Evolutionary conservation across 495 filamentous ascomycete genomes (phyloP).

Genomic region (Lophiostoma macrostomum): DNA sequence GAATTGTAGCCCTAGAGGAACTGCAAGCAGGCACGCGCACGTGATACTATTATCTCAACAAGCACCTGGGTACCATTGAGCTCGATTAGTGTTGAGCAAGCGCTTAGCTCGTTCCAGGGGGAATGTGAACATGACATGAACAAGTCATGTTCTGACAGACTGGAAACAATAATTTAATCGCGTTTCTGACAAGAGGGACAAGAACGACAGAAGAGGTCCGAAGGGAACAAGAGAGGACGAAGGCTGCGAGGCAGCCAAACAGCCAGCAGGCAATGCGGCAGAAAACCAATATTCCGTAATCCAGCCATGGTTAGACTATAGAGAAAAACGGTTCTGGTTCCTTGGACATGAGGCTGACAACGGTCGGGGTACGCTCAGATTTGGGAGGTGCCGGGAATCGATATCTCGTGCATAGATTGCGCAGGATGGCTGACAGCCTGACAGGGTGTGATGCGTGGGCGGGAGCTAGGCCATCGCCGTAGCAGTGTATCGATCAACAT

Average conservation of each 20-base stretch:
- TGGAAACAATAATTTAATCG: neutral
- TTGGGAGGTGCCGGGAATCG: constrained; percentile 14
- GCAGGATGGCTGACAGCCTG: constrained; percentile 11
- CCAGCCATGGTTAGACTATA: constrained; percentile 5
- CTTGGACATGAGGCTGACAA: constrained; percentile 11
- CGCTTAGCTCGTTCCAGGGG: too few relatives aligned
- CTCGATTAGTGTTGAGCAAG: too few relatives aligned
- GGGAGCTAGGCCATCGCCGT: too few relatives aligned
- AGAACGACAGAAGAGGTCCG: neutral
- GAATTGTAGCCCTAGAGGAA: too few relatives aligned
- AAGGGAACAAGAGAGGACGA: neutral
- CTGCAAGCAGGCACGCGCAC: too few relatives aligned
- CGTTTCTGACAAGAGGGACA: neutral
- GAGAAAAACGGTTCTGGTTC: neutral
- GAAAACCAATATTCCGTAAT: constrained; percentile 9
- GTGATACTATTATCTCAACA: too few relatives aligned
- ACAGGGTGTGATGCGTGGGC: too few relatives aligned
- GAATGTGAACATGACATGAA: too few relatives aligned
- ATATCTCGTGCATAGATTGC: constrained; percentile 30
- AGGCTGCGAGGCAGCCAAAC: neutral
- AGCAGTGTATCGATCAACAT: too few relatives aligned
- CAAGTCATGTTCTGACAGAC: neutral
- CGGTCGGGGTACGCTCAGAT: constrained; percentile 3
- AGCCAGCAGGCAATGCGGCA: neutral
- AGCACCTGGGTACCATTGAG: too few relatives aligned